Conservation (phyloP, 129 eudicot species). For the Flaveria robusta region DNA sequence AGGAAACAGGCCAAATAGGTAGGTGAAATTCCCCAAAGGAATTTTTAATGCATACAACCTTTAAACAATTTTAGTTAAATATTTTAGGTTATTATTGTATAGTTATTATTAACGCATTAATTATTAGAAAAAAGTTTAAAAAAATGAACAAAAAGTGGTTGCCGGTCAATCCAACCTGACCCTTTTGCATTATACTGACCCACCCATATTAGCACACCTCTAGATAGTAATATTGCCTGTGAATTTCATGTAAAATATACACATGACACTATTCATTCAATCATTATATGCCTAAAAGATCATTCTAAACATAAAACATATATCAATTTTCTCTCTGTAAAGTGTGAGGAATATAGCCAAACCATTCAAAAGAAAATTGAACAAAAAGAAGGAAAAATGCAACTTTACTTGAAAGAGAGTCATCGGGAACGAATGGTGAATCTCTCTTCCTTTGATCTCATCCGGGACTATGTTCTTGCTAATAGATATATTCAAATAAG, state of each 20-base stretch:
- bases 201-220: background rate
- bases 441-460: constrained; percentile 93
- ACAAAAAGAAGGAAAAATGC: background rate
- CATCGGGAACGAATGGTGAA: constrained; percentile 96
- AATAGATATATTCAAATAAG: constrained; percentile 91
- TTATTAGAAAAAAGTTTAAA: background rate
- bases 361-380: background rate
- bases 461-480: constrained; percentile 96
- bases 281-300: background rate
- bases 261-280: background rate
- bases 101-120: background rate
- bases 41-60: background rate
- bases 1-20: background rate
- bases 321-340: background rate
- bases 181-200: background rate
- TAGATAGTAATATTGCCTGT: background rate
- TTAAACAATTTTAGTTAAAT: background rate
- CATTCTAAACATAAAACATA: background rate
- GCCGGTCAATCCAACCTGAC: background rate
- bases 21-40: background rate
- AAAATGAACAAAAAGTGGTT: background rate
- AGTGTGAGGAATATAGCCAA: background rate
- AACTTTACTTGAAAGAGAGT: constrained; percentile 79
- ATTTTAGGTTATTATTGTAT: background rate
- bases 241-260: background rate